Conservation (phyloP, 306 rosid species). For the Dalbergia oliveri region DNA sequence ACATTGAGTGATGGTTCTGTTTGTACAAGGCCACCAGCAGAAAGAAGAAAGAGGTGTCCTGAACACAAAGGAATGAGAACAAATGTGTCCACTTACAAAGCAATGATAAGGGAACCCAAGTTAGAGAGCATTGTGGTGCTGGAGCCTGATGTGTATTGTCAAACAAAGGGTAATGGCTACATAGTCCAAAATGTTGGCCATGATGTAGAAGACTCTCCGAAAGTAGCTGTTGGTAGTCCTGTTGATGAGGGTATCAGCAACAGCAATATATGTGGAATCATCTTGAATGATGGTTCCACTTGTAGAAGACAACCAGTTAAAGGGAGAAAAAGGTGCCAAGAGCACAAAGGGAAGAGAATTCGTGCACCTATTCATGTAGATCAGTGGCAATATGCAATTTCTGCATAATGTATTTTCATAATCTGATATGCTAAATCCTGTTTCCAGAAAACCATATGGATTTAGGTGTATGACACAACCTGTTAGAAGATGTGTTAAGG, state of each 20-base stretch:
- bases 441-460: constrained; percentile 28
- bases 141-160: constrained; percentile 19
- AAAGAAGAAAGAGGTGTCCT: constrained; percentile 78
- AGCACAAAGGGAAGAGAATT: constrained; percentile 81
- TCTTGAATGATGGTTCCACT: constrained; percentile 67
- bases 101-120: constrained; percentile 25
- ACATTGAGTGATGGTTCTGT: constrained; percentile 58
- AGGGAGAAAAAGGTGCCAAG: constrained; percentile 80
- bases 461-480: constrained; percentile 34
- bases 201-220: constrained; percentile 42
- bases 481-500: constrained; percentile 14
- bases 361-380: constrained; percentile 24
- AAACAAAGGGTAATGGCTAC: constrained; percentile 25
- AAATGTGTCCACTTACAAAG: constrained; percentile 34
- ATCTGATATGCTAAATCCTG: background rate
- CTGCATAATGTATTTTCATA: constrained; percentile 22
- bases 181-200: constrained; percentile 39
- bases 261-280: constrained; percentile 66
- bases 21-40: constrained; percentile 70
- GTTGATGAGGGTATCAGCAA: constrained; percentile 41
- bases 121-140: constrained; percentile 33
- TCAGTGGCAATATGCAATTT: constrained; percentile 28
- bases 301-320: constrained; percentile 61
- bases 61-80: constrained; percentile 82
- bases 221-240: constrained; percentile 25